phyloP scores from a whole-genome alignment of 2,329 filamentous ascomycete species.

The Botrytis pseudocinerea region DNA sequence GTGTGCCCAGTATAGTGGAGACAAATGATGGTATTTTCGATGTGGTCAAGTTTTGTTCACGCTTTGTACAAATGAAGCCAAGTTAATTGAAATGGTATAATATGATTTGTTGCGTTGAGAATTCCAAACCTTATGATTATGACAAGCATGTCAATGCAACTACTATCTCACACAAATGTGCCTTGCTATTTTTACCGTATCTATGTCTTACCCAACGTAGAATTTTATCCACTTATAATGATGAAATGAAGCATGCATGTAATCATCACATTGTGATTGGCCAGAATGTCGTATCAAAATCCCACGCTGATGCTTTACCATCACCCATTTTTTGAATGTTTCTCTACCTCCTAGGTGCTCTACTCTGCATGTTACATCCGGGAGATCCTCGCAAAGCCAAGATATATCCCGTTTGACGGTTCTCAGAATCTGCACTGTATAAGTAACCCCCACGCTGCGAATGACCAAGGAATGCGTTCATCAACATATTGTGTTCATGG shows the following conservation, averaged over 20 bases:
- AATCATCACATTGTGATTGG: background rate
- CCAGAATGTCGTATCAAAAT: too few relatives aligned
- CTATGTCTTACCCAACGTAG: background rate
- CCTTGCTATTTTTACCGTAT: background rate
- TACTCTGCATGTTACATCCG: slow-evolving; percentile 5
- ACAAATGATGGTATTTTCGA: background rate
- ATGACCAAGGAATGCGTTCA: background rate
- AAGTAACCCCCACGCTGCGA: slow-evolving; percentile 1
- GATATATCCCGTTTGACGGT: background rate
- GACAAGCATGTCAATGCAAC: background rate
- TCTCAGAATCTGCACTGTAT: background rate
- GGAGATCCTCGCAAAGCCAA: background rate
- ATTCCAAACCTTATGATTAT: background rate
- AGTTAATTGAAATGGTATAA: background rate
- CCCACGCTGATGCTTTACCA: background rate
- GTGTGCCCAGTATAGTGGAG: background rate
- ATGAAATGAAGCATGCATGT: slow-evolving; percentile 10
- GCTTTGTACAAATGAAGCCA: slow-evolving; percentile 1
- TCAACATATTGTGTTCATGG: background rate
- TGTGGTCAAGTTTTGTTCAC: background rate
- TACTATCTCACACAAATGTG: background rate
- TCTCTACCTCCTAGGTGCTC: background rate
- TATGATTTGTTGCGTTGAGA: slow-evolving; percentile 5
- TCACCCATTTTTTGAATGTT: background rate
- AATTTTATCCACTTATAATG: slow-evolving; percentile 4